These are phyloP conservation scores for Scedosporium apiospermum DNA, from an alignment of 2,329 filamentous ascomycete species.

Conservation along the genomic window DNA sequence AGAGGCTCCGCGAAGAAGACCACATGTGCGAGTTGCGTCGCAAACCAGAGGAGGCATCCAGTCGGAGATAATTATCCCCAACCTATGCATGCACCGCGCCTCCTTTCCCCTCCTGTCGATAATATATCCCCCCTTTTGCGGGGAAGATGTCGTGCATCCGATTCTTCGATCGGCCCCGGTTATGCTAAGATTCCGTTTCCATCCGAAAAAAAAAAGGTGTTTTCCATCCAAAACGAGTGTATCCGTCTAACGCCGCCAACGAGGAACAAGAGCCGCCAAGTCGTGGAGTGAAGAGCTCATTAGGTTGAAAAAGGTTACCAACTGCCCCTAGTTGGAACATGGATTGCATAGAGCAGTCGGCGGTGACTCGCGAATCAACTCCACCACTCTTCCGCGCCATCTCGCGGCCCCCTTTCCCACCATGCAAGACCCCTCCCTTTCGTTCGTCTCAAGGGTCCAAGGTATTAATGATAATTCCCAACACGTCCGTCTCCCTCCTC, in stretches of 20 bases:
- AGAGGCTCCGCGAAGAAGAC: background rate
- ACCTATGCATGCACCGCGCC: background rate
- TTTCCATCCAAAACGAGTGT: background rate
- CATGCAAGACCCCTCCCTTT: background rate
- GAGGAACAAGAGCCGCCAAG: background rate
- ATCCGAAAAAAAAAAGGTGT: background rate
- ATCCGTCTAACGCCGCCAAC: background rate
- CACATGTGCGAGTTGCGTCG: background rate
- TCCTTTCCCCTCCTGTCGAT: background rate
- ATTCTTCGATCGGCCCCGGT: background rate
- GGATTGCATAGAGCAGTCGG: no score
- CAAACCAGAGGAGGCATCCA: background rate
- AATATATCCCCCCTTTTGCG: background rate
- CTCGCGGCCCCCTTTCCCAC: background rate
- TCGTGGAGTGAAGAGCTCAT: background rate
- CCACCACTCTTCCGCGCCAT: background rate
- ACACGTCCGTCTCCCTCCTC: background rate
- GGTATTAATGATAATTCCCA: background rate
- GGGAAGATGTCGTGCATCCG: background rate
- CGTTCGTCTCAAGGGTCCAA: background rate
- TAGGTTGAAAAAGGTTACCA: no score
- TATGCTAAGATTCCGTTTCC: background rate
- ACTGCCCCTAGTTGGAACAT: no score
- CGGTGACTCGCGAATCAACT: background rate
- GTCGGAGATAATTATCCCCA: background rate